phyloP scores from a whole-genome alignment of 106 monocot species.

The Dioscorea zingiberensis region DNA sequence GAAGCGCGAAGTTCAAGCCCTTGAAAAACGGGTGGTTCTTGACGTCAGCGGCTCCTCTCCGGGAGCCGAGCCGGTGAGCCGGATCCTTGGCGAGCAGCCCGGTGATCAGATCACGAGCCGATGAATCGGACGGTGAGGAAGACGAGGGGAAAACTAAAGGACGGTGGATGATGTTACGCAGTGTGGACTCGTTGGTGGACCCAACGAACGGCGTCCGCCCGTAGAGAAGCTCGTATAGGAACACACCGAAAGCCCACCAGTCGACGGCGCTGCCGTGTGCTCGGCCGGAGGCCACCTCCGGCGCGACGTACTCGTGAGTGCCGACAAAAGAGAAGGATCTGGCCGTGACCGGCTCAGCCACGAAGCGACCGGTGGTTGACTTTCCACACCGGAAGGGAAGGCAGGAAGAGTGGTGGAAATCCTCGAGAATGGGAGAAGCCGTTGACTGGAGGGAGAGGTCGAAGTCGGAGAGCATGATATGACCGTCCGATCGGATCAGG shows the following conservation, averaged over 20 bases:
- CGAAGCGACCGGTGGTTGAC: conserved; percentile 42
- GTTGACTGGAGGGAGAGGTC: conserved; percentile 78
- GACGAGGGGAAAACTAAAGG: conserved; percentile 42
- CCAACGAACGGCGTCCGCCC: conserved; percentile 80
- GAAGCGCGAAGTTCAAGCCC: conserved; percentile 68
- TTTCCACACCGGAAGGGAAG: conserved; percentile 21
- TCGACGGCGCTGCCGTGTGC: conserved; percentile 70
- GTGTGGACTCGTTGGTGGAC: conserved; percentile 43
- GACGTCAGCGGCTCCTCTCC: conserved; percentile 70
- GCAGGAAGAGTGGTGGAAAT: conserved; percentile 35
- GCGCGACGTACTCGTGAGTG: conserved; percentile 88
- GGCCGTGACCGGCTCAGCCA: conserved; percentile 68
- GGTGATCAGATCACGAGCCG: conserved; percentile 48
- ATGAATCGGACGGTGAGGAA: background rate
- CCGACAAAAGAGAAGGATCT: conserved; percentile 78
- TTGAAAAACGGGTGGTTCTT: conserved; percentile 74
- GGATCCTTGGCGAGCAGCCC: conserved; percentile 60
- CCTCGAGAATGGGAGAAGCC: conserved; percentile 27
- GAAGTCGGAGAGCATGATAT: conserved; percentile 98
- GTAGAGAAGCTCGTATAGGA: conserved; percentile 75
- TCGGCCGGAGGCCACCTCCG: conserved; percentile 64
- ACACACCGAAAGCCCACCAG: conserved; percentile 92
- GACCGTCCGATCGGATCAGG: conserved; percentile 80
- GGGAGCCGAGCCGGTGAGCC: conserved; percentile 29
- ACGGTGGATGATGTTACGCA: conserved; percentile 59